These are phyloP conservation scores for Fragilariopsis cylindrus DNA, from an alignment of 108 stramenopile species.

Conservation along the genomic window DNA sequence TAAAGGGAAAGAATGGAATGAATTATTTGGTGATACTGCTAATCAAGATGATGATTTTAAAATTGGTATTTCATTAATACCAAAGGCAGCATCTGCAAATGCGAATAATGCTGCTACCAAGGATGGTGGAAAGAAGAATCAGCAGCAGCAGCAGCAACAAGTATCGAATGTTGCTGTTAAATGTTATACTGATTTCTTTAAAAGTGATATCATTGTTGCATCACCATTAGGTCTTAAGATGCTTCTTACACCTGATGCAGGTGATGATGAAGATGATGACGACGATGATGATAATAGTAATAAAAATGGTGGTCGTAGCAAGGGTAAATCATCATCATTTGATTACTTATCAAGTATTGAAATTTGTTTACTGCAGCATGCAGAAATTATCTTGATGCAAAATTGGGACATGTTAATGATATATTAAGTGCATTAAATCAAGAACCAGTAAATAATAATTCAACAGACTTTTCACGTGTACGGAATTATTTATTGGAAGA, in stretches of 20 bases:
- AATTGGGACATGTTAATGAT: constrained; percentile 94
- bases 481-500: constrained; percentile 87
- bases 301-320: constrained; percentile 39
- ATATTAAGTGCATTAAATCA: constrained; percentile 72
- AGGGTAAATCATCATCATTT: constrained; percentile 45
- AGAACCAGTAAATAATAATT: constrained; percentile 73
- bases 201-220: constrained; percentile 92
- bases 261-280: constrained; percentile 7
- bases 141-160: neutral
- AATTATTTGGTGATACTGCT: constrained; percentile 83
- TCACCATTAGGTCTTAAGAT: constrained; percentile 92
- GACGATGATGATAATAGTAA: constrained; percentile 55
- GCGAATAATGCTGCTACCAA: constrained; percentile 19
- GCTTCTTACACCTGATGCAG: constrained; percentile 41
- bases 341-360: constrained; percentile 95
- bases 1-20: constrained; percentile 88
- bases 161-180: constrained; percentile 40
- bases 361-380: constrained; percentile 69
- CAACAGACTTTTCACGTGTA: constrained; percentile 94
- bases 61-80: constrained; percentile 84
- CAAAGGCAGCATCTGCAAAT: constrained; percentile 37
- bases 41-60: constrained; percentile 96
- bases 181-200: constrained; percentile 91
- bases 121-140: constrained; percentile 27
- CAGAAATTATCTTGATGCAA: constrained; percentile 93